phyloP scores from a whole-genome alignment of 2,329 filamentous ascomycete species.

The Trichoderma afroharzianum region DNA sequence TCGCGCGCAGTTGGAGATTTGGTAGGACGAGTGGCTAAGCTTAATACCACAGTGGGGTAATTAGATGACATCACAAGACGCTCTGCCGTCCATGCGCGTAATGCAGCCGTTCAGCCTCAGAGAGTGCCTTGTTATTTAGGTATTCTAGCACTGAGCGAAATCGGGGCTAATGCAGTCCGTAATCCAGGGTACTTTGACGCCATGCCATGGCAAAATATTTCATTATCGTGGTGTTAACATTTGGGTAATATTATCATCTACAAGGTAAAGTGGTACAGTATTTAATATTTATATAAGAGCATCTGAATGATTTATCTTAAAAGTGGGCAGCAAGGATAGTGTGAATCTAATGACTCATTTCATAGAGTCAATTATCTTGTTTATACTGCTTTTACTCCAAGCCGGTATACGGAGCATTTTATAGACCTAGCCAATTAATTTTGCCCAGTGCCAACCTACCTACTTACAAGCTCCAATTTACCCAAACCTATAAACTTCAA shows the following conservation, averaged over 20 bases:
- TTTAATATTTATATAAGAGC: background rate
- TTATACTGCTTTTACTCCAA: background rate
- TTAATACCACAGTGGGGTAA: slow-evolving; percentile 5
- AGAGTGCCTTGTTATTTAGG: background rate
- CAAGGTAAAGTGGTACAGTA: no score
- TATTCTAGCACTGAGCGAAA: background rate
- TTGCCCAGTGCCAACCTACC: background rate
- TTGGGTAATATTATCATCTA: no score
- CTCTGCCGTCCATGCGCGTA: background rate
- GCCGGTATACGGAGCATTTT: background rate
- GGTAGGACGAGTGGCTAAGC: background rate
- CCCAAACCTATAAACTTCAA: background rate
- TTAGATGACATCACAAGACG: slow-evolving; percentile 4
- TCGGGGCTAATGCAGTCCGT: background rate
- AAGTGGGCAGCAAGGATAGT: background rate
- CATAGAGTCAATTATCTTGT: background rate
- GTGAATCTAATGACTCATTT: slow-evolving; percentile 11
- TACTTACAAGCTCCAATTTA: background rate
- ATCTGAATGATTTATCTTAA: background rate
- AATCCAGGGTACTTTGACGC: background rate
- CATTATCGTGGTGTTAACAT: background rate
- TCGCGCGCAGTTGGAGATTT: background rate
- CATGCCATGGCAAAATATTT: background rate
- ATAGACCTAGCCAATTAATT: background rate
- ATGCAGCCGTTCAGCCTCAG: background rate